phyloP scores from a whole-genome alignment of 495 filamentous ascomycete genomes.

The Paragyromitra xinjiangensis region DNA sequence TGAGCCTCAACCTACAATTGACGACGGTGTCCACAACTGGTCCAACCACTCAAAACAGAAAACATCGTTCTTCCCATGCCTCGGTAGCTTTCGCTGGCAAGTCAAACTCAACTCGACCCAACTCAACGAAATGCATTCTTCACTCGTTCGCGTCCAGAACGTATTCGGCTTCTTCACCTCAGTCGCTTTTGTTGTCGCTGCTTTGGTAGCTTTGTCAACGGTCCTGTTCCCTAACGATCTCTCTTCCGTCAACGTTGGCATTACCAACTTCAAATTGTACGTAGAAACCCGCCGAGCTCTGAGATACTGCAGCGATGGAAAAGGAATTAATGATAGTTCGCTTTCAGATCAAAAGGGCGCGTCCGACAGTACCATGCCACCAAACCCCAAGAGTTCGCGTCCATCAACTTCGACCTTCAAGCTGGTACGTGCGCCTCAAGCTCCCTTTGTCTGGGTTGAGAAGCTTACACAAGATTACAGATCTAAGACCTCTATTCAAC shows the following conservation, averaged over 20 bases:
- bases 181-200: conserved; percentile 81
- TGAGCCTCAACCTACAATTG: conserved; percentile 35
- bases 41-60: not conserved
- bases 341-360: conserved; percentile 78
- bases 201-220: conserved; percentile 79
- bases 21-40: conserved; percentile 50
- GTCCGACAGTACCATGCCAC: conserved; percentile 86
- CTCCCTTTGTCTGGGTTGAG: not conserved
- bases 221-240: conserved; percentile 75
- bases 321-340: conserved; percentile 6
- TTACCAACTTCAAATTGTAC: conserved; percentile 82
- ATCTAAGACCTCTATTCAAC: conserved; percentile 90
- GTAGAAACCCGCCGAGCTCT: conserved; percentile 52
- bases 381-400: conserved; percentile 92
- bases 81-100: not conserved
- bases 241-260: conserved; percentile 70
- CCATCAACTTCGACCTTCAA: conserved; percentile 91
- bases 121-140: conserved; percentile 79
- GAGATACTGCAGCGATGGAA: not conserved
- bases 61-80: not conserved
- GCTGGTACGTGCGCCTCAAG: conserved; percentile 62
- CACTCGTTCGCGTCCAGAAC: conserved; percentile 82
- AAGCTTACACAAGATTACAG: conserved; percentile 59
- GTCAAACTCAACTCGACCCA: not conserved
- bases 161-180: conserved; percentile 98